These are phyloP conservation scores for Alliaria petiolata DNA, from an alignment of 345 rosid genomes.

Conservation along the genomic window DNA sequence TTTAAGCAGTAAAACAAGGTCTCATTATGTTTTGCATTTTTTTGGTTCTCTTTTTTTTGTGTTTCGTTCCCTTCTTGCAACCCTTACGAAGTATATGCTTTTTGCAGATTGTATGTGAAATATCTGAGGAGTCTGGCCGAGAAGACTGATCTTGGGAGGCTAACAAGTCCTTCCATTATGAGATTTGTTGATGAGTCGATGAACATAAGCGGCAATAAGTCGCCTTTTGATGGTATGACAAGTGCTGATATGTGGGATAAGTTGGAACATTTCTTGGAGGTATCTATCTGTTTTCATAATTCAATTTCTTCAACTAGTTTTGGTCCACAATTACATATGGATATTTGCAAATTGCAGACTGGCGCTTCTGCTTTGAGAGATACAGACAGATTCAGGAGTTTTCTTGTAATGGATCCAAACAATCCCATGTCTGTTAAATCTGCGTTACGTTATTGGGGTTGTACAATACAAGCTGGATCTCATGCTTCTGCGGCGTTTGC, in stretches of 20 bases:
- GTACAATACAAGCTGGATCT: conserved; percentile 76
- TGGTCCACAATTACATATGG: background rate
- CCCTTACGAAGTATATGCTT: background rate
- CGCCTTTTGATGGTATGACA: conserved; percentile 43
- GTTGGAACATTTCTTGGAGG: conserved; percentile 68
- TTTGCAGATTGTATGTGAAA: conserved; percentile 65
- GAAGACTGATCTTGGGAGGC: conserved; percentile 90
- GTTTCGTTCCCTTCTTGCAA: background rate
- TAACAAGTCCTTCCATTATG: conserved; percentile 71
- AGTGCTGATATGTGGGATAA: conserved; percentile 75
- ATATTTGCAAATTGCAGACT: conserved; percentile 39
- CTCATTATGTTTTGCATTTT: background rate
- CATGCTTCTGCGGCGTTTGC: conserved; percentile 66
- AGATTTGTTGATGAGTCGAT: conserved; percentile 70
- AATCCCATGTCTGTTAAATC: conserved; percentile 54
- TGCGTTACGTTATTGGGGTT: conserved; percentile 80
- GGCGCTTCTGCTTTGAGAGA: conserved; percentile 55
- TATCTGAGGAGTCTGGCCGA: conserved; percentile 71
- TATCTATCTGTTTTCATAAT: conserved; percentile 19
- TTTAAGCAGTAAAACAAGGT: conserved; percentile 76
- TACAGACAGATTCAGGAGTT: conserved; percentile 46
- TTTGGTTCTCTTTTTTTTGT: background rate
- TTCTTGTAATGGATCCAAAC: conserved; percentile 68
- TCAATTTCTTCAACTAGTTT: background rate
- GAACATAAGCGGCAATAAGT: conserved; percentile 45